phyloP scores from a whole-genome alignment of 805 yeast species.

The Saturnispora hagleri region DNA sequence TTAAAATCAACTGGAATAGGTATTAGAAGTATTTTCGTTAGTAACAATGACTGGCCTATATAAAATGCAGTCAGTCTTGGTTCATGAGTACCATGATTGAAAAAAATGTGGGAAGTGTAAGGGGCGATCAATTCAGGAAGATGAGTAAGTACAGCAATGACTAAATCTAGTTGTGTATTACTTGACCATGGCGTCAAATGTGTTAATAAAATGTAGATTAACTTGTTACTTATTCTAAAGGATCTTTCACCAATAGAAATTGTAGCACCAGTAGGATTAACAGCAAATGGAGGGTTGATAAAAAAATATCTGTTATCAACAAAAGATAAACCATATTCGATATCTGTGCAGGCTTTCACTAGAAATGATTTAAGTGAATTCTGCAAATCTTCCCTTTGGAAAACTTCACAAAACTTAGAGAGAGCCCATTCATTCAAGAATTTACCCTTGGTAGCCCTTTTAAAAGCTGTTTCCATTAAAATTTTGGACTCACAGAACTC shows the following conservation, averaged over 20 bases:
- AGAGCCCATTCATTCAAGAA: slow-evolving; percentile 72
- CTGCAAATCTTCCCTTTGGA: slow-evolving; percentile 26
- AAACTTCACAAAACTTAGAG: slow-evolving; percentile 46
- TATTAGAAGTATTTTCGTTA: slow-evolving; percentile 49
- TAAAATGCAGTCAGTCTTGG: slow-evolving; percentile 77
- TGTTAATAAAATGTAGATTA: slow-evolving; percentile 52
- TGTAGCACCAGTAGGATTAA: slow-evolving; percentile 31
- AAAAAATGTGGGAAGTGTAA: slow-evolving; percentile 47
- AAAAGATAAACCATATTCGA: slow-evolving; percentile 37
- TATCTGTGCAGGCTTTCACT: slow-evolving; percentile 39
- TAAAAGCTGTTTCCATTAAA: slow-evolving; percentile 49
- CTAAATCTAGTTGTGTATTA: slow-evolving; percentile 48
- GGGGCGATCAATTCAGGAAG: slow-evolving; percentile 70
- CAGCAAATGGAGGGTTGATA: slow-evolving; percentile 6
- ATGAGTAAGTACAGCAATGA: slow-evolving; percentile 37
- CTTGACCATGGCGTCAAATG: slow-evolving; percentile 78
- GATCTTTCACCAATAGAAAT: slow-evolving; percentile 39
- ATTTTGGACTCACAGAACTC: slow-evolving; percentile 41
- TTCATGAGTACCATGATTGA: slow-evolving; percentile 62
- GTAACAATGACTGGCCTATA: slow-evolving; percentile 61
- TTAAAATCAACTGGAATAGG: slow-evolving; percentile 39
- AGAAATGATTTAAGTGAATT: slow-evolving; percentile 39
- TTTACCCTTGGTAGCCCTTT: slow-evolving; percentile 61
- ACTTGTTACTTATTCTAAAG: slow-evolving; percentile 58
- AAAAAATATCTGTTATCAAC: slow-evolving; percentile 47